A percentile compares a stretch with the other conserved stretches of the same genome.
These are phyloP conservation scores for Musa schizocarpa DNA, from an alignment of 176 grass and related monocot genomes.

Conservation along the genomic window DNA sequence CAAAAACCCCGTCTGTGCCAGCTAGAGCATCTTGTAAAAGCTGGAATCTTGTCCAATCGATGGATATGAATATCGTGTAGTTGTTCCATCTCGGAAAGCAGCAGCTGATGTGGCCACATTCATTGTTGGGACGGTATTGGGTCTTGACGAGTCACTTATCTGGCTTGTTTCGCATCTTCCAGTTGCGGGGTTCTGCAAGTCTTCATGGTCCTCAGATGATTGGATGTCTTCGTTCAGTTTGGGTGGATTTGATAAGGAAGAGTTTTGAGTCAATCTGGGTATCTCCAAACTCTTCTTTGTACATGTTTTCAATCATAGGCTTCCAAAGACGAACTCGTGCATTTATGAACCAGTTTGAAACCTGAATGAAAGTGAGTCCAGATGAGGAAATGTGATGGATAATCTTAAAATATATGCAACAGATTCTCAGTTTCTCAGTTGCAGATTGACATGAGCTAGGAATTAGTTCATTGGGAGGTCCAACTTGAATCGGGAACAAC, in stretches of 20 bases:
- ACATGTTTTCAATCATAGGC: slow-evolving; percentile 98
- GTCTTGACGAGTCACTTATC: slow-evolving; percentile 43
- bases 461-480: too few relatives aligned
- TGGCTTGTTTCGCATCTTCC: slow-evolving; percentile 43
- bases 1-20: slow-evolving; percentile 36
- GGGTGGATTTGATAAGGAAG: slow-evolving; percentile 56
- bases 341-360: slow-evolving; percentile 99
- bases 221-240: slow-evolving; percentile 43
- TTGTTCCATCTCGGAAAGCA: slow-evolving; percentile 45
- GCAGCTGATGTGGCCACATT: slow-evolving; percentile 20
- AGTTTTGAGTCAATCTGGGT: slow-evolving; percentile 71
- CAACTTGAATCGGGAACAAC: too few relatives aligned
- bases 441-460: too few relatives aligned
- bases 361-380: slow-evolving; percentile 31
- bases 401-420: too few relatives aligned
- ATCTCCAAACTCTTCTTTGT: slow-evolving; percentile 90
- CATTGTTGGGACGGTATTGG: slow-evolving; percentile 15
- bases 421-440: too few relatives aligned
- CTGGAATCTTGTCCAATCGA: slow-evolving; percentile 26
- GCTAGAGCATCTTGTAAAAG: slow-evolving; percentile 40
- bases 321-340: slow-evolving; percentile 96
- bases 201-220: slow-evolving; percentile 55
- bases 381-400: not conserved
- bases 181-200: slow-evolving; percentile 36
- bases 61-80: slow-evolving; percentile 57